A percentile compares a stretch with the other conserved stretches of the same genome.
Conservation (phyloP, 495 filamentous ascomycete species). For the Neurospora intermedia region DNA sequence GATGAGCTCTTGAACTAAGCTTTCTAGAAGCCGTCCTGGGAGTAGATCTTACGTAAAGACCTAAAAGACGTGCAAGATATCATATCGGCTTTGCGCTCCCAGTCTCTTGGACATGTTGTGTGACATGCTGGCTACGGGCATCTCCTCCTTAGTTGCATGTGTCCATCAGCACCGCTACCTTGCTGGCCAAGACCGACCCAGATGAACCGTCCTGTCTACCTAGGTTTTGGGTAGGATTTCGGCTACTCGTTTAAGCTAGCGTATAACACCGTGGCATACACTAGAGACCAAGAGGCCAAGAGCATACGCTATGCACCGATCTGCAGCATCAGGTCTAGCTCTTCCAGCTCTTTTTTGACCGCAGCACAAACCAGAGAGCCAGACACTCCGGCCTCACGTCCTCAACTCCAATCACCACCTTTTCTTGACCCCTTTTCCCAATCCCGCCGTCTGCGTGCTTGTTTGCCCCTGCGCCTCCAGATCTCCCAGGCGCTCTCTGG, state of each 20-base stretch:
- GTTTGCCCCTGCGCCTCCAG: background rate
- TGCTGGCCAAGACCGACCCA: background rate
- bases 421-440: background rate
- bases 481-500: background rate
- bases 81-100: background rate
- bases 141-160: background rate
- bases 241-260: background rate
- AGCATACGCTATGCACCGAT: slow-evolving; percentile 13
- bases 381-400: background rate
- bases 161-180: background rate
- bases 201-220: background rate
- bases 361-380: slow-evolving; percentile 2
- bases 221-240: background rate
- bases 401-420: background rate
- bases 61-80: background rate
- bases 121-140: background rate
- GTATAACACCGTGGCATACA: background rate
- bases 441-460: background rate
- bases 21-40: background rate
- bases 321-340: slow-evolving; percentile 10
- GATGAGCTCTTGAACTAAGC: background rate
- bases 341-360: slow-evolving; percentile 20
- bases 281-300: background rate
- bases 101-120: background rate
- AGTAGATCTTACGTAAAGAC: background rate